Conservation (phyloP, 2,329 filamentous ascomycete species). For the Pseudogymnoascus sp. region DNA sequence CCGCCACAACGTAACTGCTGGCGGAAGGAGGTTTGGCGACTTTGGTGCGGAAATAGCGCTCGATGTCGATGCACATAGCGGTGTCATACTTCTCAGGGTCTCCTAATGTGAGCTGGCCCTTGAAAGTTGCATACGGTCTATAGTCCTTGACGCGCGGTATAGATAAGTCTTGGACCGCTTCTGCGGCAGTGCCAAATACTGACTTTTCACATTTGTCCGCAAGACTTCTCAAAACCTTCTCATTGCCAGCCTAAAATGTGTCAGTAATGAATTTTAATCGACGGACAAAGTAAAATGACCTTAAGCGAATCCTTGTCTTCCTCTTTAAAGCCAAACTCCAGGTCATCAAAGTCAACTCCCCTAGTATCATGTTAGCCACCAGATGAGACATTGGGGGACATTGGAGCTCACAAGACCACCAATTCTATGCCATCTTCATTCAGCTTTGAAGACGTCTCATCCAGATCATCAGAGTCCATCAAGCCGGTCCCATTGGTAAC, state of each 20-base stretch:
- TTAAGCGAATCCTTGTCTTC: slow-evolving; percentile 73
- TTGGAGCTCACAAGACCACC: slow-evolving; percentile 60
- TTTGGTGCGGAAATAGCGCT: slow-evolving; percentile 85
- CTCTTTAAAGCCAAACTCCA: slow-evolving; percentile 85
- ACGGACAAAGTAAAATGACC: slow-evolving; percentile 35
- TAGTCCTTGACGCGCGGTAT: slow-evolving; percentile 69
- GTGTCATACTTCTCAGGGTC: slow-evolving; percentile 66
- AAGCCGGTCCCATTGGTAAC: slow-evolving; percentile 73
- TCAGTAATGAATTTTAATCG: slow-evolving; percentile 18
- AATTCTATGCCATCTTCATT: slow-evolving; percentile 73
- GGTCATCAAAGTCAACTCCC: slow-evolving; percentile 89
- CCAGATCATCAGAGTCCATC: slow-evolving; percentile 67
- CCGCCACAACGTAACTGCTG: slow-evolving; percentile 63
- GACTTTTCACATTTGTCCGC: slow-evolving; percentile 62
- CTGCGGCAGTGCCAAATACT: slow-evolving; percentile 73
- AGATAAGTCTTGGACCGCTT: slow-evolving; percentile 75
- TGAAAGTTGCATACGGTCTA: slow-evolving; percentile 73
- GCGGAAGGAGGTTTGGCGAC: slow-evolving; percentile 67
- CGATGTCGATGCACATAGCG: slow-evolving; percentile 76
- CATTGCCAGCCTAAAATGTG: slow-evolving; percentile 56
- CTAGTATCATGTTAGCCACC: slow-evolving; percentile 38
- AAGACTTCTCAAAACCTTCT: slow-evolving; percentile 59
- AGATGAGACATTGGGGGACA: background rate
- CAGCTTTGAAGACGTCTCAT: slow-evolving; percentile 66
- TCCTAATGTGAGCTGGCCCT: slow-evolving; percentile 73